Conservation (phyloP, 2,329 filamentous ascomycete genomes). For the Microcyclospora pomicola region DNA sequence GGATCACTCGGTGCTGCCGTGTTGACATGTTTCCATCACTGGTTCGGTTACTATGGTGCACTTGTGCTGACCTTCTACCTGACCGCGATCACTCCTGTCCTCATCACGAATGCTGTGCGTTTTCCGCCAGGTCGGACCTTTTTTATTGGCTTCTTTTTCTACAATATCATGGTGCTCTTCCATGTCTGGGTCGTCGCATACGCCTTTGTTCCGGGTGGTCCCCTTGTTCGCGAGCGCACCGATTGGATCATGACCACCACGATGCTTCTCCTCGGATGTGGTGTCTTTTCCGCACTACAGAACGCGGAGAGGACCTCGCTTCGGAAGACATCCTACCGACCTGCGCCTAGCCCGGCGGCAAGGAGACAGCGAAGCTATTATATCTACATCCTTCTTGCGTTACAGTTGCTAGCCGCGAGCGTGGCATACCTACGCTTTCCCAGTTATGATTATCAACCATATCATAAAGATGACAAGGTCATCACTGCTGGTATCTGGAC, state of each 20-base stretch:
- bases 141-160: constrained; percentile 75
- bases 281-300: constrained; percentile 55
- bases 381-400: constrained; percentile 53
- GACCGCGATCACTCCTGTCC: constrained; percentile 60
- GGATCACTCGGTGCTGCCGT: constrained; percentile 69
- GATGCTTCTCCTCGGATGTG: constrained; percentile 73
- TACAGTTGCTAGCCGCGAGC: constrained; percentile 69
- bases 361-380: constrained; percentile 51
- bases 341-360: constrained; percentile 31
- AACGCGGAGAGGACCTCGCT: constrained; percentile 30
- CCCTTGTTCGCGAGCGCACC: constrained; percentile 81
- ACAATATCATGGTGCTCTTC: constrained; percentile 91
- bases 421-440: constrained; percentile 86
- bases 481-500: constrained; percentile 97
- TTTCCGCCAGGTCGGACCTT: constrained; percentile 69
- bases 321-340: constrained; percentile 26
- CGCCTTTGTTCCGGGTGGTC: constrained; percentile 90
- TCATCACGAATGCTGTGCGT: constrained; percentile 63
- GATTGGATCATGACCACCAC: constrained; percentile 87
- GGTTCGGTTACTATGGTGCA: constrained; percentile 80
- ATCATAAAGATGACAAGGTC: constrained; percentile 75
- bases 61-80: constrained; percentile 64
- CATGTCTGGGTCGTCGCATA: constrained; percentile 98
- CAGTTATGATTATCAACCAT: constrained; percentile 77
- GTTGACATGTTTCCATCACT: constrained; percentile 64